Conservation (phyloP, 352 stramenopile species). For the Phytophthora colocasiae region DNA sequence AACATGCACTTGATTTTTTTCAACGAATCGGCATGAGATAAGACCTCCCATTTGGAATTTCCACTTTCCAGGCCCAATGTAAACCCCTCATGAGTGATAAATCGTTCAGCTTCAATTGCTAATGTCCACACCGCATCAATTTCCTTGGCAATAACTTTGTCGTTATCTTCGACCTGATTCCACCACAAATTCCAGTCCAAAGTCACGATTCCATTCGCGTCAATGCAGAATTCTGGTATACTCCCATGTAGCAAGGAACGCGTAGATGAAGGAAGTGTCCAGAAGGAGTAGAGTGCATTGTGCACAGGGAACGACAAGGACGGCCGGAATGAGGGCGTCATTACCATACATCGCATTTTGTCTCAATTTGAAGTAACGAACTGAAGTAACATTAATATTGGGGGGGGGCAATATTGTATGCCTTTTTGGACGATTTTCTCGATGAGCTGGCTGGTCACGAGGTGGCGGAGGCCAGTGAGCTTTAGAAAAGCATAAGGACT, state of each 20-base stretch:
- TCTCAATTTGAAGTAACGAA: neutral
- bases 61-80: neutral
- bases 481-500: too few species aligned
- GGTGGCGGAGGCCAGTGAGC: too few species aligned
- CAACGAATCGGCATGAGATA: constrained; percentile 43
- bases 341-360: neutral
- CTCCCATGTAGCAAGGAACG: constrained; percentile 17
- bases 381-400: constrained; percentile 6
- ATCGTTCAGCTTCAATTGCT: constrained; percentile 44
- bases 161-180: constrained; percentile 11
- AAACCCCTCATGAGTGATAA: constrained; percentile 16
- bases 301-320: constrained; percentile 58
- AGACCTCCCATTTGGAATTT: constrained; percentile 7
- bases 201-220: constrained; percentile 22
- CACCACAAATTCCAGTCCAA: constrained; percentile 40
- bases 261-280: constrained; percentile 37
- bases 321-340: constrained; percentile 25
- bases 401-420: too few species aligned
- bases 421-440: too few species aligned
- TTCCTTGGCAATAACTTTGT: constrained; percentile 9
- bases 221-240: constrained; percentile 25
- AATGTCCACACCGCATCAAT: constrained; percentile 50
- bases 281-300: constrained; percentile 60
- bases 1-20: constrained; percentile 35
- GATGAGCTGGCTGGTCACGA: too few species aligned